Base-by-base conservation (phyloP, 2,329 filamentous ascomycete species). In the Scleromitrula shiraiana region DNA sequence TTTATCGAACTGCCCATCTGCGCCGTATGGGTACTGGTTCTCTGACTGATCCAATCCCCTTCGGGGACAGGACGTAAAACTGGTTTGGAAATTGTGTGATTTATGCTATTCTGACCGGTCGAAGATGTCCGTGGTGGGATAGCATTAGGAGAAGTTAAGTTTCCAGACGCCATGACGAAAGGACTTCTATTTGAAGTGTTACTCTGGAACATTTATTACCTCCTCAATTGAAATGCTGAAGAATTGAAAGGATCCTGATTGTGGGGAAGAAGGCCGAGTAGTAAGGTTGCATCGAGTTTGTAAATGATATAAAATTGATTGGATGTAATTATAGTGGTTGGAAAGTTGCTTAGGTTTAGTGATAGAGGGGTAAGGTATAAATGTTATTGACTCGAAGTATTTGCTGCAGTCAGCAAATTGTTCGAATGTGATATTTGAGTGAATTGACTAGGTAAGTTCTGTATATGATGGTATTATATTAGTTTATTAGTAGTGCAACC, bases 81-180 rank as follows among this genome's bases (percentile, higher is more conserved):
- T n/a, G 59, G 45, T 43, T 62, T 64, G 3, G 57, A 51, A 3
- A 55, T 39, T 10, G 48, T 49, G 36, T 54, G 49, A 47, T 54
- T 58, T 40, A 58, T 57, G 27, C 59, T 53, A 27, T 65, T 65
- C 53, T 74, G 70, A 54, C 74, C 72, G 49, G 77, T 80, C 1
- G 83, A 86, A 48, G 85, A 88, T 38, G 82, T 88, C 53, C 85
- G 77, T 3, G 82, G 81, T 17, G 86, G 85, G 47, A 89, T 88
- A 30, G 75, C 73, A 64, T 78, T 81, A 46, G 82, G 81, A n/a
- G 75, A 77, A n/a, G 46, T 52, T 7, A 59, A 53, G 41, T 45
- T 55, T 22, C 63, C 57, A 29, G 55, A 53, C 15, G 46, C 24
- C 53, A 55, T 61, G 20, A 41, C 55, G 29, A 50, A 49, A 30